These are phyloP conservation scores for Metarhizium album DNA, from an alignment of 2,329 filamentous ascomycete species.

Conservation along the genomic window DNA sequence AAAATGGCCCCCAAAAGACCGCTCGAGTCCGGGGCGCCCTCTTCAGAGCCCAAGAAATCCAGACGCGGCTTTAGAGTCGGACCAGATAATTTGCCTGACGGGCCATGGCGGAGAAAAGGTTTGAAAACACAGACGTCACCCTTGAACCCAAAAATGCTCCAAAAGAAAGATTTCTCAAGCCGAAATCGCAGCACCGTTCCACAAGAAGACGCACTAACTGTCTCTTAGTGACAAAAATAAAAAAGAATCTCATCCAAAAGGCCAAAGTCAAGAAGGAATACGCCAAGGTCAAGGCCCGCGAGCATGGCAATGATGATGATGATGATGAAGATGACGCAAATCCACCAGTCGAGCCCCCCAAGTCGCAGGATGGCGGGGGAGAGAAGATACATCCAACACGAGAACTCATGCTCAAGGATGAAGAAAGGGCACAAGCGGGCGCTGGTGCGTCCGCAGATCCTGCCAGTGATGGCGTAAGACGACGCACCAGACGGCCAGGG, in stretches of 20 bases:
- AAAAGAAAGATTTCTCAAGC: too few species aligned
- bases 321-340: constrained; percentile 10
- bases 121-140: too few species aligned
- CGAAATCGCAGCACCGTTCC: too few species aligned
- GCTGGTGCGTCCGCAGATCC: constrained; percentile 7
- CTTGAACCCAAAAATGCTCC: too few species aligned
- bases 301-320: constrained; percentile 19
- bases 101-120: constrained; percentile 73
- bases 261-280: constrained; percentile 91
- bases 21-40: constrained; percentile 18
- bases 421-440: constrained; percentile 24
- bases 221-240: constrained; percentile 69
- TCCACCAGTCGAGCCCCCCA: neutral
- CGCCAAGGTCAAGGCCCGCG: constrained; percentile 63
- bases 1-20: constrained; percentile 23
- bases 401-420: constrained; percentile 29
- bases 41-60: constrained; percentile 36
- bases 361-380: constrained; percentile 11
- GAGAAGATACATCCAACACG: constrained; percentile 26
- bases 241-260: constrained; percentile 78
- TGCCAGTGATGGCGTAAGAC: constrained; percentile 21
- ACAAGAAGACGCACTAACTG: constrained; percentile 7
- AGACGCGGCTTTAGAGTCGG: constrained; percentile 75
- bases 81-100: constrained; percentile 83
- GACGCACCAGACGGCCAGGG: constrained; percentile 32